Evolutionary conservation across 768 basidiomycete genomes (phyloP).

Genomic region (Pleurotus djamor): DNA sequence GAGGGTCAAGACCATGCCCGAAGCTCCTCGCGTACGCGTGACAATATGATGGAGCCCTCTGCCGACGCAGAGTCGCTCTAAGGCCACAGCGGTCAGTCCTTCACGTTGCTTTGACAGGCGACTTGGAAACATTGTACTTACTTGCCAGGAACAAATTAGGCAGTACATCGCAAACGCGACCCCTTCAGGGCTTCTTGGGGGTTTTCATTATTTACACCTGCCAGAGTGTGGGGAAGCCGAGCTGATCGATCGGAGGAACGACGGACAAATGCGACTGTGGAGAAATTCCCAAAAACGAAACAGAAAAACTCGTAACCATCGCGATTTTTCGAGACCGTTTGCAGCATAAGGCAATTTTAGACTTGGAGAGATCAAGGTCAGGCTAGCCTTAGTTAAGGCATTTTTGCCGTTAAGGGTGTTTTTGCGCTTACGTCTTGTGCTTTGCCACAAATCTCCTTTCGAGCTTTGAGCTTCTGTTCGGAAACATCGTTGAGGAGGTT

Average conservation of each 20-base stretch:
- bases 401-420: no score
- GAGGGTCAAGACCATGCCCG: no score
- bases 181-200: no score
- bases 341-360: neutral
- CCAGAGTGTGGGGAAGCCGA: neutral
- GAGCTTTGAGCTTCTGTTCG: no score
- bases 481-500: no score
- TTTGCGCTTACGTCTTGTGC: no score
- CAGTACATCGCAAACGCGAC: neutral
- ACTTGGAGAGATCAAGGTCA: neutral
- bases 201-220: no score
- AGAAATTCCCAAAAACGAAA: neutral
- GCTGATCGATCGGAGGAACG: slow-evolving; percentile 5
- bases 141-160: neutral
- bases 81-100: no score
- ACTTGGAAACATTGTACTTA: neutral
- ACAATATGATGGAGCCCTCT: neutral
- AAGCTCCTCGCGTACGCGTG: neutral
- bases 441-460: no score
- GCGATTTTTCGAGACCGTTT: neutral
- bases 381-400: neutral
- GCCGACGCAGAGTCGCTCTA: no score
- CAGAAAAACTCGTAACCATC: neutral
- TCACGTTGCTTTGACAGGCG: neutral
- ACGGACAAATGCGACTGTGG: neutral